Evolutionary conservation across 2,329 filamentous ascomycete species (phyloP), one percentile per base, ranked within the genome.

Genomic region (Pezicula rhizophila): DNA sequence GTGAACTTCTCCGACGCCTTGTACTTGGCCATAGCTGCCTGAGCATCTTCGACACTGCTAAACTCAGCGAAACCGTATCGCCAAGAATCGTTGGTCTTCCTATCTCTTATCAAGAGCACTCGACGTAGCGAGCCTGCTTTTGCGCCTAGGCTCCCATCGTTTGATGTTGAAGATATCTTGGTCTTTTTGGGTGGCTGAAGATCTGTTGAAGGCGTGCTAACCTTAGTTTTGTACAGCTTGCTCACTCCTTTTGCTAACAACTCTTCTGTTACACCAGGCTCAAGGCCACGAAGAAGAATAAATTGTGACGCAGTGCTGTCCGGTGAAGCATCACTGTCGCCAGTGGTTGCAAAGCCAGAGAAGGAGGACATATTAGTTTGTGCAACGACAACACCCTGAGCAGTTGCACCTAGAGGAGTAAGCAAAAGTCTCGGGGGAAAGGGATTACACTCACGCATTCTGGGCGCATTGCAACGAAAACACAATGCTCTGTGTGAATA

Each of bases 51-150:
- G 15, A 89, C 72, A 0, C 80, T 85, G 58, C 80, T 84, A 63
- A 91, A 95, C 65, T 95, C 89, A 1, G 84, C 89, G 66, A 95
- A 95, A 0, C 88, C 89, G 59, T 89, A 95, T 56, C 84, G 80
- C 75, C 87, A 87, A 45, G 84, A 89, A 52, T 87, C 83, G 47
- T 88, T 78, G 4, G 76, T 85, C 52, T 74, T 75, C 40, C 82
- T 77, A 61, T 92, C 86, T 48, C 89, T 80, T 59, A 93, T 83
- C 23, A 95, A 70, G 52, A 93, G 79, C 2, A 93, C 81, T 45
- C 89, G 81, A 52, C 85, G 80, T 8, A 95, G 70, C n/a, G 87
- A 89, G 17, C 84, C 82, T 28, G 84, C 81, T 49, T 77, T 79
- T 4, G 89, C 88, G 35, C 88, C 88, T 1, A 64, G 47, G 38